phyloP scores from a whole-genome alignment of 2,329 filamentous ascomycete genomes.

The Cladophialophora bantiana region DNA sequence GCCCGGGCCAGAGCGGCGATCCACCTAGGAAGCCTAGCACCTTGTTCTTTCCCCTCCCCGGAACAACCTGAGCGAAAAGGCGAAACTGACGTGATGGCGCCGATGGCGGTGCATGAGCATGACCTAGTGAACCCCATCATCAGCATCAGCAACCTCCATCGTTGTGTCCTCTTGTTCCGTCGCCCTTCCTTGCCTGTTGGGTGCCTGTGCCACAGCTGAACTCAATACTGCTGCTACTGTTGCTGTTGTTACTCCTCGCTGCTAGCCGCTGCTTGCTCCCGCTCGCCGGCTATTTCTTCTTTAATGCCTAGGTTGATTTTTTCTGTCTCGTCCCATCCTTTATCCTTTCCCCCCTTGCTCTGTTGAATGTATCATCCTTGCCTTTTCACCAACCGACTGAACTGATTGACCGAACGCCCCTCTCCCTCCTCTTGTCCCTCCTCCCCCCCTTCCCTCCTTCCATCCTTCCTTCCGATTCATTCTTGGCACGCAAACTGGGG shows the following conservation, averaged over 20 bases:
- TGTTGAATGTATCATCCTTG: neutral
- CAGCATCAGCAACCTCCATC: too few species aligned
- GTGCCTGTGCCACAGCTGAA: too few species aligned
- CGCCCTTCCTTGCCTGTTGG: too few species aligned
- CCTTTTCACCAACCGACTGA: neutral
- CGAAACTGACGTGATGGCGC: too few species aligned
- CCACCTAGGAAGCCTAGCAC: too few species aligned
- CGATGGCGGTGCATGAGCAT: too few species aligned
- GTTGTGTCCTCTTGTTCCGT: too few species aligned
- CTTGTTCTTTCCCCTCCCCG: too few species aligned
- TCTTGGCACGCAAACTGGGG: conserved; percentile 5
- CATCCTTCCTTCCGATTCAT: conserved; percentile 4
- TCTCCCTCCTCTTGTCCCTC: neutral
- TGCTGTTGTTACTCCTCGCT: neutral
- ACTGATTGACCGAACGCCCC: neutral
- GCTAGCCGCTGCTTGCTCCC: neutral
- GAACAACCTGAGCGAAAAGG: too few species aligned
- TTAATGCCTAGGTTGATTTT: conserved; percentile 6
- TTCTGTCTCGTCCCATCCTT: too few species aligned
- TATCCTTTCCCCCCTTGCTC: neutral
- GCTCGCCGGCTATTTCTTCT: conserved; percentile 1
- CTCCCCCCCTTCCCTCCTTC: neutral
- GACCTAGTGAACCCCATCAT: too few species aligned
- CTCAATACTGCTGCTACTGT: neutral
- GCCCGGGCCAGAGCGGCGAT: neutral